Conservation (phyloP, 108 stramenopile genomes). For the Chaetoceros tenuissimus region DNA sequence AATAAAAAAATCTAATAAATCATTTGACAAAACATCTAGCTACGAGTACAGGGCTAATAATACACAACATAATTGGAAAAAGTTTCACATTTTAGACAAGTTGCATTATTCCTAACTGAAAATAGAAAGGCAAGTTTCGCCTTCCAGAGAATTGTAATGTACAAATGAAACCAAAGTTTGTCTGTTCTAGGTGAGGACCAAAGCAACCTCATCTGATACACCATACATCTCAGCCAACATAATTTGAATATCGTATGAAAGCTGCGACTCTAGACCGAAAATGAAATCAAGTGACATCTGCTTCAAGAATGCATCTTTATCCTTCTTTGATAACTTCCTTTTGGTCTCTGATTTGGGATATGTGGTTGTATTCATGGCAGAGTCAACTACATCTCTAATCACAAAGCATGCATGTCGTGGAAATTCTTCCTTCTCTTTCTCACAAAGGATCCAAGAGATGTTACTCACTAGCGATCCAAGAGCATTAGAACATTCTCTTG, state of each 20-base stretch:
- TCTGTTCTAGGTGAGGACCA: background rate
- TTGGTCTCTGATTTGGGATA: background rate
- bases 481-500: background rate
- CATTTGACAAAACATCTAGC: background rate
- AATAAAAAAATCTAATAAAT: background rate
- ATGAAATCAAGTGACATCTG: background rate
- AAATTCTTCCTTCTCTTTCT: background rate
- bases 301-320: background rate
- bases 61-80: background rate
- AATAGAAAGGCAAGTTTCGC: background rate
- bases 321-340: background rate
- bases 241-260: background rate
- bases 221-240: background rate
- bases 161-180: background rate
- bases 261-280: background rate
- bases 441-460: background rate
- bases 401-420: background rate
- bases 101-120: background rate
- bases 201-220: background rate
- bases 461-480: background rate
- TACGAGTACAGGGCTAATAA: background rate
- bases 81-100: background rate
- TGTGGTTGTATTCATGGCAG: background rate
- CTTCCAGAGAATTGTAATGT: background rate
- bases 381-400: background rate